Evolutionary conservation across 2,329 filamentous ascomycete species (phyloP).

Genomic region (Pseudogymnoascus sp.): DNA sequence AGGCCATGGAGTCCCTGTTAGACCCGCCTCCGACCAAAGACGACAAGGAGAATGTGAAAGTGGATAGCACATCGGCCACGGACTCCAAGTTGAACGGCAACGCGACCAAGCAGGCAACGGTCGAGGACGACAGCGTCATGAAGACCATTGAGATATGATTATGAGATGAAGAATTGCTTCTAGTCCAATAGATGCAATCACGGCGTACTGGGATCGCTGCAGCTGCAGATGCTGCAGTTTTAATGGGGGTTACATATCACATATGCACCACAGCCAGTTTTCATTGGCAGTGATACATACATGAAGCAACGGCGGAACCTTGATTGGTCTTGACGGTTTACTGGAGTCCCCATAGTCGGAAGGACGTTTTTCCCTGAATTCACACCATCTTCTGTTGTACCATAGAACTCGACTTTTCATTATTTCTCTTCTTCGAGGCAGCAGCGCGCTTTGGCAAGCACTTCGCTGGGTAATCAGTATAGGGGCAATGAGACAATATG

Average conservation of each 20-base stretch:
- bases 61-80: slow-evolving; percentile 13
- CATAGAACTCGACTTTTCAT: slow-evolving; percentile 6
- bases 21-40: slow-evolving; percentile 19
- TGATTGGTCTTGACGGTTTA: slow-evolving; percentile 4
- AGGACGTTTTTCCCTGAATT: slow-evolving; percentile 6
- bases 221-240: background rate
- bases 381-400: slow-evolving; percentile 8
- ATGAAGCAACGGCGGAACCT: slow-evolving; percentile 8
- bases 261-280: slow-evolving; percentile 6
- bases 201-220: slow-evolving; percentile 5
- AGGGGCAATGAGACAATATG: slow-evolving; percentile 3
- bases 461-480: slow-evolving; percentile 6
- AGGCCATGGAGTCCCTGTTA: slow-evolving; percentile 22
- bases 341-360: slow-evolving; percentile 6
- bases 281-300: slow-evolving; percentile 5
- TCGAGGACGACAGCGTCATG: slow-evolving; percentile 28
- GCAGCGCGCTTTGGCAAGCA: slow-evolving; percentile 5
- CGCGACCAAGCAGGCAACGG: slow-evolving; percentile 21
- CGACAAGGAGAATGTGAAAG: slow-evolving; percentile 25
- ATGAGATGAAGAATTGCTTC: slow-evolving; percentile 7
- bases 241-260: slow-evolving; percentile 6
- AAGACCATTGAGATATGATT: slow-evolving; percentile 30
- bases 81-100: slow-evolving; percentile 19
- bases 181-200: slow-evolving; percentile 6
- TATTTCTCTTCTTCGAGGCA: slow-evolving; percentile 6